Conservation (phyloP, 129 eudicot genomes). For the Chrysanthemum makinoi region DNA sequence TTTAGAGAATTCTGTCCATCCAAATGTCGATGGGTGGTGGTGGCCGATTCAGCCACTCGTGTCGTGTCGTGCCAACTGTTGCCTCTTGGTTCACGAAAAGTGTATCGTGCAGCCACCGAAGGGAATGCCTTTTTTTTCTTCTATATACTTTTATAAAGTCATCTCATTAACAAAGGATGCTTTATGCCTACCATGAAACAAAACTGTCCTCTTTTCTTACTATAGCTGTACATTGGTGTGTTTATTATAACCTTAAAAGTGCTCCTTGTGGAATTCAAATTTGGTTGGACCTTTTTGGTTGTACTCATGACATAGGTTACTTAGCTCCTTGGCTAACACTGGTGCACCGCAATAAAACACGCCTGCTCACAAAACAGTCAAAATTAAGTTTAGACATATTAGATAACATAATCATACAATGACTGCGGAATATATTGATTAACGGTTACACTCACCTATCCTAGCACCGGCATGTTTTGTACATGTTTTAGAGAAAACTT, state of each 20-base stretch:
- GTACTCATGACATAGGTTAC: conserved; percentile 66
- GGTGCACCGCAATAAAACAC: conserved; percentile 98
- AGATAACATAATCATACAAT: neutral
- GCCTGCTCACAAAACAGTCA: conserved; percentile 40
- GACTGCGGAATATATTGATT: neutral
- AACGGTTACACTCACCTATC: conserved; percentile 53
- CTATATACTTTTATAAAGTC: neutral
- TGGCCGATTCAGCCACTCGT: conserved; percentile 24
- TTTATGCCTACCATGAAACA: conserved; percentile 23
- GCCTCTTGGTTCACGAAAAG: conserved; percentile 10
- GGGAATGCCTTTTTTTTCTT: neutral
- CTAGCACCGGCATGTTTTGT: conserved; percentile 87
- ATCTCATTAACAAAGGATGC: conserved; percentile 29
- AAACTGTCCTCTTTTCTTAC: conserved; percentile 19
- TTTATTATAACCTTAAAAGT: conserved; percentile 44
- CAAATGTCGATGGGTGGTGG: conserved; percentile 24
- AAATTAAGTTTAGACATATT: neutral
- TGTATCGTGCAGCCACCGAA: neutral
- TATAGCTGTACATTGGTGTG: conserved; percentile 20
- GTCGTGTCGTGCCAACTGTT: conserved; percentile 12
- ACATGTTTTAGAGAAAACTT: conserved; percentile 70
- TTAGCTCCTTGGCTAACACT: conserved; percentile 80
- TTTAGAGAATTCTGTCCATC: conserved; percentile 15
- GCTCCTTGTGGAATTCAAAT: conserved; percentile 93
- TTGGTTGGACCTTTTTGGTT: conserved; percentile 89